Base-by-base conservation (phyloP, 2,329 filamentous ascomycete genomes). In the Colletotrichum simmondsii region DNA sequence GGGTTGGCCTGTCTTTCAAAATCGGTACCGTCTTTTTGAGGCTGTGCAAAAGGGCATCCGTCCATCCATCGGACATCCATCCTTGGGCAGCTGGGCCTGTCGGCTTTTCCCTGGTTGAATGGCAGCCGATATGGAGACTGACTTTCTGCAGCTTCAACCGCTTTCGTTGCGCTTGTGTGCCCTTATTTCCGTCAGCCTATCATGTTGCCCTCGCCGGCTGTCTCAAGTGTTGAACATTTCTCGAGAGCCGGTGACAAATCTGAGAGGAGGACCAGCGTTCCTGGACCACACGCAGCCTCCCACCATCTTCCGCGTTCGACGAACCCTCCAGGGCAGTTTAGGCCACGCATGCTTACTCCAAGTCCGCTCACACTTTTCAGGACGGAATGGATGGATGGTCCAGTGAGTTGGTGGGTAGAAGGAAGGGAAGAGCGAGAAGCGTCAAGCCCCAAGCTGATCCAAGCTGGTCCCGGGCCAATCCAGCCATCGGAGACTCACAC, bases 241-340 rank as follows among this genome's bases (percentile, higher is more conserved):
- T 54, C 30, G 59, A 59, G 66, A 42, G n/a, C 37, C 65, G 54
- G 46, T 57, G 56, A 70, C 70, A 70, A 68, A 57, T 57, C 46
- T 26, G 46, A 59, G 30, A 53, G 22, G 22, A 68, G 16, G 63
- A 54, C 56, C 35, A 30, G 32, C 60, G 60, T 65, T 70, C 70
- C 66, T 72, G 54, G 66, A 26, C 46, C 66, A 65, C 46, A 54
- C 42, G 32, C 60, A 35, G 24, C 35, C 19, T 30, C 59, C 53
- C 53, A 30, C 53, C 70, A 28, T 46, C 56, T 28, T 65, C 61
- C 57, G 66, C 58, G 61, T 66, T 67, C 67, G 67, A 63, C 57
- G 67, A 66, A 63, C 71, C 68, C 71, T 73, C 68, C 71, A 67
- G 67, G 62, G 62, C 52, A 72, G 62, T 68, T 66, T 58, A 49